Evolutionary conservation across 2,329 filamentous ascomycete species (phyloP), one percentile per base, ranked within the genome.

Genomic region (Fusarium chuoi): DNA sequence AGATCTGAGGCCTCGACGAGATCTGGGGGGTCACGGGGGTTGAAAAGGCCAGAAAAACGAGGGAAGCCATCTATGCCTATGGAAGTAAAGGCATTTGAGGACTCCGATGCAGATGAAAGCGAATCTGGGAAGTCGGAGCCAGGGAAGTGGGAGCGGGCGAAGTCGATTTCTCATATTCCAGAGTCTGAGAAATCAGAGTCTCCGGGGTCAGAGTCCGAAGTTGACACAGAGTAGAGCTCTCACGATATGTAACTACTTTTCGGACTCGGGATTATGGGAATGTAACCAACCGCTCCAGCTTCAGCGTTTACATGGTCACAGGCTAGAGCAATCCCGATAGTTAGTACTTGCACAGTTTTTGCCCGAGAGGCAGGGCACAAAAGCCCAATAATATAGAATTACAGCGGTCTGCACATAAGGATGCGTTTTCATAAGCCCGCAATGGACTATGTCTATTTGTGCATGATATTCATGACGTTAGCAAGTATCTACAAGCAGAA

Each of bases 401-500:
- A 59, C 46, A 55, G 46, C 52, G 45, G n/a, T 49, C 18, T 54
- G 15, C 38, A 52, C 33, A 65, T 7, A 46, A 46, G 33, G 8
- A 49, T 39, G n/a, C 17, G 24, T 38, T 71, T 39, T 30, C 35
- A 42, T 38, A 28, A 56, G 44, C 49, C 65, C 42, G 24, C 28
- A 48, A 46, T 42, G 30, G 44, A 41, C 70, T 57, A 39, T 30
- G 45, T 79, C 79, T 80, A 79, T 78, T 75, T 73, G 66, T 71
- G 75, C 68, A 70, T 70, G 65, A 61, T 58, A 41, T 60, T 66
- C 60, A 74, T 75, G 68, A 70, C 69, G 61, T 68, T 66, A 61
- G 75, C 65, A 74, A 54, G 65, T 79, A 69, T 80, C 77, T 75
- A 79, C 75, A 78, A 74, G 70, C 70, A 74, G 44, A 63, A 72